These are phyloP conservation scores for Seminavis robusta DNA, from an alignment of 108 stramenopile species.

Conservation along the genomic window DNA sequence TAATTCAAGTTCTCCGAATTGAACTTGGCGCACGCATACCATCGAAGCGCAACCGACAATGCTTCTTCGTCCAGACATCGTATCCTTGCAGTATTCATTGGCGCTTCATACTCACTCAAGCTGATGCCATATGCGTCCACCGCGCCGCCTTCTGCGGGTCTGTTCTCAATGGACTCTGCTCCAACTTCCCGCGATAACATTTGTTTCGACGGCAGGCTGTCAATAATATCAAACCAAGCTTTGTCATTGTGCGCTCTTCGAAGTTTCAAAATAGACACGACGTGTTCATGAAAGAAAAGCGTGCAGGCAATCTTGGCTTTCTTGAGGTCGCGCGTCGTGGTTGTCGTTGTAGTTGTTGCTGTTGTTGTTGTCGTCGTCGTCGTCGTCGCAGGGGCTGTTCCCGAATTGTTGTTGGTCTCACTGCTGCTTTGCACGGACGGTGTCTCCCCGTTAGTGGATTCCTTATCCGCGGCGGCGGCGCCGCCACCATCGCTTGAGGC, in stretches of 20 bases:
- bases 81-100: slow-evolving; percentile 18
- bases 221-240: slow-evolving; percentile 30
- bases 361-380: background rate
- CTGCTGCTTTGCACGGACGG: background rate
- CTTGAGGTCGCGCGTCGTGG: background rate
- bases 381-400: background rate
- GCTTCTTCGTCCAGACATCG: slow-evolving; percentile 25
- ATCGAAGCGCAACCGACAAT: slow-evolving; percentile 10
- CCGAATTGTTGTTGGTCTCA: background rate
- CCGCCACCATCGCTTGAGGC: slow-evolving; percentile 4
- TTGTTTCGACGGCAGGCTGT: slow-evolving; percentile 17
- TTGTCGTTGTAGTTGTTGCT: background rate
- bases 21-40: slow-evolving; percentile 59
- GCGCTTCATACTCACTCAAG: background rate
- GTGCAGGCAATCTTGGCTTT: slow-evolving; percentile 40
- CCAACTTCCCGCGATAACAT: no score
- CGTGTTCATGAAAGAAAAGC: slow-evolving; percentile 70
- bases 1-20: slow-evolving; percentile 34
- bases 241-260: background rate
- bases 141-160: background rate
- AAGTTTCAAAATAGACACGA: slow-evolving; percentile 36
- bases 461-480: background rate
- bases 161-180: background rate
- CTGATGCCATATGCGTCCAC: no score
- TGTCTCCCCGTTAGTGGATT: background rate